Evolutionary conservation across 2,329 filamentous ascomycete genomes (phyloP), one percentile per base, ranked within the genome.

Genomic region (Parafenestella ontariensis): DNA sequence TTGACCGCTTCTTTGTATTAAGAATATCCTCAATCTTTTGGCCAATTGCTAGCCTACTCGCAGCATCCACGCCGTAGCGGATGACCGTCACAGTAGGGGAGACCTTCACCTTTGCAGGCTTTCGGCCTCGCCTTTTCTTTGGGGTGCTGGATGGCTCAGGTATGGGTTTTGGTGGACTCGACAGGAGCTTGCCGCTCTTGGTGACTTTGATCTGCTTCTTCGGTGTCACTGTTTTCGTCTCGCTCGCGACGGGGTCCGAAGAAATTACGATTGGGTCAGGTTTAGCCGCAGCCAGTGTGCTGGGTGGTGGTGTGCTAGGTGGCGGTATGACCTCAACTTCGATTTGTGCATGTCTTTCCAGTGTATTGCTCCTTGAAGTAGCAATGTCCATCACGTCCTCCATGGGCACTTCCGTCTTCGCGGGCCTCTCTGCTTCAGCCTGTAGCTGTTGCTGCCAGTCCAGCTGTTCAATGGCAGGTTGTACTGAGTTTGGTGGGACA

Each of bases 1-100:
- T 44, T 36, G 59, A 40, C 50, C 59, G 66, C 52, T 58, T 74
- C 31, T 62, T 40, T 39, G 77, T 75, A 64, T 65, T 54, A 48
- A 92, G 72, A 21, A 96, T 89, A 4, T 82, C 77, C 21, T 87
- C 76, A 51, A 96, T 89, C 59, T 81, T 82, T 8, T 80, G 71
- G 0, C 87, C 89, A 24, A 90, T 71, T 0, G 76, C 75, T 28
- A 72, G 66, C 34, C 81, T 81, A 34, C 76, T 77, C 24, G 69
- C 70, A 6, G 77, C 69, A 51, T 85, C 82, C 4, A 65, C 68
- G 1, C 83, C 85, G 66, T 94, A 94, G 56, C 76, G 80, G 28
- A 92, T 80, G 11, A 77, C 76, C 2, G 87, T 81, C 5, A 90
- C 65, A 18, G 58, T 72, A 58, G 63, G 71, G 68, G 64, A 74